These are phyloP conservation scores for Hypoxylon subgilvum DNA, from an alignment of 495 filamentous ascomycete genomes.

Conservation along the genomic window DNA sequence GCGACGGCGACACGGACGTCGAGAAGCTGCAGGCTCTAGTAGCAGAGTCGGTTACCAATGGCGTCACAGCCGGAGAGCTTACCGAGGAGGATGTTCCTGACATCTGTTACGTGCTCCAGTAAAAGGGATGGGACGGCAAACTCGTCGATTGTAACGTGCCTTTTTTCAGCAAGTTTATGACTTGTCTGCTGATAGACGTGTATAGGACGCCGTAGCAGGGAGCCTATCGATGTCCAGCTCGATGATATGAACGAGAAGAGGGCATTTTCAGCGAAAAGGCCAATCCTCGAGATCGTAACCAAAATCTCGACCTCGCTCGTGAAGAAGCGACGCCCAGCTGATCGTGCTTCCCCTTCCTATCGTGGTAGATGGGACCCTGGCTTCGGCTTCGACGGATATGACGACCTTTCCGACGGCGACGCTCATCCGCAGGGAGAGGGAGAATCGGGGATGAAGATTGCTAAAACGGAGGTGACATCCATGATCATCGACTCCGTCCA, in stretches of 20 bases:
- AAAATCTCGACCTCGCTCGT: constrained; percentile 28
- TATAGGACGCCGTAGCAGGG: constrained; percentile 38
- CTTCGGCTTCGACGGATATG: too few species aligned
- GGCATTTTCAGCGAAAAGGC: constrained; percentile 15
- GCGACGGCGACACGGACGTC: constrained; percentile 9
- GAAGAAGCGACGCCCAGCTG: not conserved
- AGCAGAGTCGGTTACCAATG: constrained; percentile 9
- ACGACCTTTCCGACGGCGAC: not conserved
- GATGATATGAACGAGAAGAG: constrained; percentile 13
- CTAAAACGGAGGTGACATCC: constrained; percentile 31
- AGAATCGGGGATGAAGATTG: constrained; percentile 19
- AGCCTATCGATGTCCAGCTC: constrained; percentile 39
- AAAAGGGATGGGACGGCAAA: constrained; percentile 26
- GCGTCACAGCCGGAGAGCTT: constrained; percentile 5
- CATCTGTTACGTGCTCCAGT: constrained; percentile 41
- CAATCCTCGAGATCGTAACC: constrained; percentile 47
- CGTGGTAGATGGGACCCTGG: not conserved
- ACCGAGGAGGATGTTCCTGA: constrained; percentile 42
- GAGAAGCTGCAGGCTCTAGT: constrained; percentile 14
- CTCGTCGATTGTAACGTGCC: constrained; percentile 38
- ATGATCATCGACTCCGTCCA: constrained; percentile 50
- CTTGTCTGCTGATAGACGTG: not conserved
- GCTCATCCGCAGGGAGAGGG: constrained; percentile 3
- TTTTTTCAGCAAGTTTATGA: not conserved
- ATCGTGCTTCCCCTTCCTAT: not conserved